phyloP scores from a whole-genome alignment of 2,329 filamentous ascomycete genomes.

The Fusarium nematophilum region DNA sequence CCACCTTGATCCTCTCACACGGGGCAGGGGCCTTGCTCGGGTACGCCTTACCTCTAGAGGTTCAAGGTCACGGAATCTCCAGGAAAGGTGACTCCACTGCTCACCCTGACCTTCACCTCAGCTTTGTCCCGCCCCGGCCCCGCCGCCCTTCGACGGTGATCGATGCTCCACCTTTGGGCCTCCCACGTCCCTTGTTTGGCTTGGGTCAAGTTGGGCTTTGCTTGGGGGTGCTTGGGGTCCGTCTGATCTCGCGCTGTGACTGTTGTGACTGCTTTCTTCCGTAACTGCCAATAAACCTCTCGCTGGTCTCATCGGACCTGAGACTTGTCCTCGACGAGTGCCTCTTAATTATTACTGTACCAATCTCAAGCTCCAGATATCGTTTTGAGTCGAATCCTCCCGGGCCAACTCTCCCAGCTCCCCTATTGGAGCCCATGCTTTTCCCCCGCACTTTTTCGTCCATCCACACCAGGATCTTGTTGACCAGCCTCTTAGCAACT shows the following conservation, averaged over 20 bases:
- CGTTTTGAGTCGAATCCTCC: too few relatives aligned
- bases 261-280: too few relatives aligned
- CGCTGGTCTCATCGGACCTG: constrained; percentile 9
- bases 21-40: constrained; percentile 40
- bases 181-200: neutral
- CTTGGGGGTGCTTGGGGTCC: too few relatives aligned
- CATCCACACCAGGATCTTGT: constrained; percentile 32
- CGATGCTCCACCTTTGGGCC: constrained; percentile 19
- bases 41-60: constrained; percentile 47
- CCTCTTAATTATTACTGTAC: too few relatives aligned
- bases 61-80: constrained; percentile 44
- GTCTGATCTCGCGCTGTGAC: neutral
- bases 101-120: constrained; percentile 22
- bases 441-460: constrained; percentile 38
- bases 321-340: neutral
- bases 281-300: constrained; percentile 1
- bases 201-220: too few relatives aligned
- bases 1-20: too few relatives aligned
- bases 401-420: neutral
- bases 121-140: constrained; percentile 1
- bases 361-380: too few relatives aligned
- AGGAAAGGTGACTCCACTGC: constrained; percentile 30
- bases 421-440: constrained; percentile 32
- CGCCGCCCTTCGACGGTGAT: constrained; percentile 10
- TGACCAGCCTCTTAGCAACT: constrained; percentile 26